Evolutionary conservation across 306 rosid genomes (phyloP), one percentile per base, ranked within the genome.

Genomic region (Cicer pinnatifidum): DNA sequence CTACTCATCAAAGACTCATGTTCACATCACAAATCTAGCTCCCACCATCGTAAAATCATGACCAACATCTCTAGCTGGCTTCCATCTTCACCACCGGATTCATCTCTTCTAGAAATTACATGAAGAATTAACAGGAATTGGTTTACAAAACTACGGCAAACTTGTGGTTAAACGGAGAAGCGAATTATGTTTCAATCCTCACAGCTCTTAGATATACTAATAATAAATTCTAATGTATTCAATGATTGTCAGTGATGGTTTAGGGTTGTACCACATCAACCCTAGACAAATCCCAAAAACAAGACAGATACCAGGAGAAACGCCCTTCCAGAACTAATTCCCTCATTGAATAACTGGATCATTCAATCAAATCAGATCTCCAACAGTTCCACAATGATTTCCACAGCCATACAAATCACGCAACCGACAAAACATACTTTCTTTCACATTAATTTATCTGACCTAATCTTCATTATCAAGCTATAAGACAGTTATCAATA

Each of bases 401-500:
- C 16, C 8, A 16, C 47, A 6, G 15, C 54, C 56, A 73, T 20
- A 65, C 11, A 28, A 39, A 73, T 15, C 20, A 17, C 75, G 8
- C 66, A 58, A 38, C 47, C 54, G 73, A 67, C 41, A 33, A 66
- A 12, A 13, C 39, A 3, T 37, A 50, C 50, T 50, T 43, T 54
- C 71, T 62, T 62, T 62, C 11, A 51, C 56, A 53, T 16, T 16
- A 16, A 50, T 41, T 81, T 11, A 41, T 67, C 65, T 50, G 9
- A 41, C 53, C 17, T 60, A 62, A 69, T 20, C 8, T 69, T 19
- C n/a, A 37, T 12, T 16, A 0, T 58, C 61, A 17, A 60, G 13
- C 40, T 43, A 67, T 44, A 65, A 35, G 38, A 65, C 47, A 39
- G 33, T 12, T 7, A 66, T 39, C 70, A 39, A 4, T 52, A 15